These are phyloP conservation scores for Aspergillus campestris DNA, from an alignment of 495 filamentous ascomycete genomes.

Conservation along the genomic window DNA sequence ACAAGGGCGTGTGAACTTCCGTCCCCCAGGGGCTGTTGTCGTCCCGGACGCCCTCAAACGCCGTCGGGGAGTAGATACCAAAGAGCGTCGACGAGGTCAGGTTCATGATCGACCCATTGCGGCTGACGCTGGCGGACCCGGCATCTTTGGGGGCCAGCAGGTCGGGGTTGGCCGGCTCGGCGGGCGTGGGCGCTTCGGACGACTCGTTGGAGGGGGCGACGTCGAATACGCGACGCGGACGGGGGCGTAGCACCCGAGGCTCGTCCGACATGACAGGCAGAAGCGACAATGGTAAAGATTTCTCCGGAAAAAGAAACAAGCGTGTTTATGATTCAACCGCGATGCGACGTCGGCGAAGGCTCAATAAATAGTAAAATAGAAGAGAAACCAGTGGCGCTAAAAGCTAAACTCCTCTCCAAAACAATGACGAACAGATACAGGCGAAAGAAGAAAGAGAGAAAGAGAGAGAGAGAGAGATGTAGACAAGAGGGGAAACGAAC, in stretches of 20 bases:
- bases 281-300: background rate
- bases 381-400: too few relatives aligned
- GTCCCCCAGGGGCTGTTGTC: conserved; percentile 61
- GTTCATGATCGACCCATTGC: conserved; percentile 73
- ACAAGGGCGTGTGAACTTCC: conserved; percentile 53
- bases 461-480: too few relatives aligned
- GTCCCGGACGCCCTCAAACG: conserved; percentile 41
- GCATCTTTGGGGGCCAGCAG: conserved; percentile 24
- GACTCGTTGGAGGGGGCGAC: conserved; percentile 48
- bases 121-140: conserved; percentile 35
- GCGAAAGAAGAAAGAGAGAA: too few relatives aligned
- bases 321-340: too few relatives aligned
- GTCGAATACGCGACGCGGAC: conserved; percentile 69
- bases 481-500: too few relatives aligned
- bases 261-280: conserved; percentile 32
- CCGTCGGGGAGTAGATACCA: conserved; percentile 77
- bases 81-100: conserved; percentile 82
- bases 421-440: too few relatives aligned
- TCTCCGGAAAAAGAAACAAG: background rate
- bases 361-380: too few relatives aligned
- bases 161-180: conserved; percentile 27
- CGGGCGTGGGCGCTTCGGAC: conserved; percentile 40
- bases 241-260: conserved; percentile 57
- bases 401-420: too few relatives aligned
- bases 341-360: background rate